Base-by-base conservation (phyloP, 1,284 basidiomycete species). In the Leccinum holopus region DNA sequence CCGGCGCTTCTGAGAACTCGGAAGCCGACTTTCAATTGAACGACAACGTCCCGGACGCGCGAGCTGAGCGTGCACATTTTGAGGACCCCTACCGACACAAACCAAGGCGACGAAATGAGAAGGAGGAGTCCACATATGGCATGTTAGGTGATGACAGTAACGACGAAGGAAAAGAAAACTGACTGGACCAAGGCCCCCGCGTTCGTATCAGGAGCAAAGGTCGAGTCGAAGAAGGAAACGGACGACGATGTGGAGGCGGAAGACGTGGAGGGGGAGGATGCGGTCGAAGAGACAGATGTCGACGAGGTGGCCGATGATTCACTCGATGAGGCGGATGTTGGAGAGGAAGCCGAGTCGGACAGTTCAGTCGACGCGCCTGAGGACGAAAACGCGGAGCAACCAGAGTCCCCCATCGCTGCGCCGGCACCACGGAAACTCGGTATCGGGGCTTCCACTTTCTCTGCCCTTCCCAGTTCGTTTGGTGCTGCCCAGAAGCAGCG, bases 71-170 rank as follows among this genome's bases (percentile, higher is more conserved):
- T 44, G 84, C 84, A 37, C 82, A 95, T 25, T 94, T 94, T 73
- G 84, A 90, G 73, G 85, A 94, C 67, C 91, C 92, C 5, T 91
- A 92, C 76, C 82, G 86, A 63, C 80, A 83, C 63, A 92, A 90
- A 69, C 83, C 85, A 61, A 83, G 85, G 58, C 80, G 85, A 58
- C 87, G 80, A 71, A 80, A 85, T 62, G 87, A 84, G 32, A 92
- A 90, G 73, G 89, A 91, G 41, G 86, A 88, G 61, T 89, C 89
- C 1, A 82, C 91, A 61, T 95, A 96, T 70, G 95, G 95, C 3
- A 80, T 94, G 0, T 96, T 95, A 77, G 92, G 82, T 0, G 86
- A 89, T 1, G 87, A 90, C 5, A 88, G 87, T 61, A 88, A 91
- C 44, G 87, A 87, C 21, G 85, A 86, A 14, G 16, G 67, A 68